A percentile compares a stretch with the other conserved stretches of the same genome.
Evolutionary conservation across 176 grass and related monocot genomes (phyloP).

Genomic region (Leersia perrieri): DNA sequence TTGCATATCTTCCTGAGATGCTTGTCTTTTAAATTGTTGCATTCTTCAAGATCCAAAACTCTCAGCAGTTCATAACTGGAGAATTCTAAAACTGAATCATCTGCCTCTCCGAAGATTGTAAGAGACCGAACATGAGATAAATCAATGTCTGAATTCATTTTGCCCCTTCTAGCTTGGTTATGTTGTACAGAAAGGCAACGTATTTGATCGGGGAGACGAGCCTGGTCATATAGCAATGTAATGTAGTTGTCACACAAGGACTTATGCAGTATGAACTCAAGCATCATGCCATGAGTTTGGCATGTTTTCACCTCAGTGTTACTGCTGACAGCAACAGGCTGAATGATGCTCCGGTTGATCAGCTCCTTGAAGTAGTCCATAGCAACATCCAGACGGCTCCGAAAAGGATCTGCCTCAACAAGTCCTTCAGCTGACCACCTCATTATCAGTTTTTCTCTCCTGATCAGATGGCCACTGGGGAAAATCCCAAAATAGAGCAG

Average conservation of each 20-base stretch:
- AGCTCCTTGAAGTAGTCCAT: not conserved
- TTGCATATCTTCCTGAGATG: not conserved
- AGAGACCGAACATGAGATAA: not conserved
- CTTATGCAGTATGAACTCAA: slow-evolving; percentile 26
- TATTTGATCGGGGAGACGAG: too few relatives aligned
- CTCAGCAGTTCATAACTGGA: not conserved
- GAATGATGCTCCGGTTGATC: slow-evolving; percentile 5
- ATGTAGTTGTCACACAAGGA: slow-evolving; percentile 18
- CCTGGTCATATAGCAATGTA: not conserved
- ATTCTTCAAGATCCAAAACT: not conserved
- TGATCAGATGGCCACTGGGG: not conserved
- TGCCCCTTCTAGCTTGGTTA: too few relatives aligned
- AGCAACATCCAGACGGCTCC: not conserved
- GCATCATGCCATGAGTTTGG: slow-evolving; percentile 19
- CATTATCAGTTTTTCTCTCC: not conserved
- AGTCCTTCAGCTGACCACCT: slow-evolving; percentile 14
- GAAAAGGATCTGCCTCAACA: not conserved
- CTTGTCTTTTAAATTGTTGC: too few relatives aligned
- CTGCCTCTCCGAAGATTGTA: not conserved
- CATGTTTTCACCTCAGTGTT: not conserved
- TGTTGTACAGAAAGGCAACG: too few relatives aligned
- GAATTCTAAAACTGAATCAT: not conserved
- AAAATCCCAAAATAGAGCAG: slow-evolving; percentile 25
- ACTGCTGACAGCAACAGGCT: not conserved
- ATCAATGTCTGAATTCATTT: not conserved